Base-by-base conservation (phyloP, 116 monocot genomes). In the Posidonia oceanica region DNA sequence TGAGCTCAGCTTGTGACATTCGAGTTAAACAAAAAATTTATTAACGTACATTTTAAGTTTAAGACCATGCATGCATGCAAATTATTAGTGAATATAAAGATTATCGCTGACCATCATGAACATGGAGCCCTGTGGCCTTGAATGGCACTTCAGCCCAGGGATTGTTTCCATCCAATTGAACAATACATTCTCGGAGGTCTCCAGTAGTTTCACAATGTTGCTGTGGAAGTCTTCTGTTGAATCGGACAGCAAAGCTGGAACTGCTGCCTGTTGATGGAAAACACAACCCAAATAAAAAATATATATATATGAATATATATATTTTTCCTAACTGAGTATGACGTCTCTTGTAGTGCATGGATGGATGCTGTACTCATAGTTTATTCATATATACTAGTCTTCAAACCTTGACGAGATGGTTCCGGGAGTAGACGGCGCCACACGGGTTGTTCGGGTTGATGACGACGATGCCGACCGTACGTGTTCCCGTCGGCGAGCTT, bases 381-480 rank as follows among this genome's bases (percentile, higher is more conserved):
- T 22, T 61, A 20, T 61, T n/a, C 20, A 61, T 22, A 22, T 18
- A 61, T 61, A 29, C n/a, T n/a, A n/a, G n/a, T n/a, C n/a, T n/a
- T n/a, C 37, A 15, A 12, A 87, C 92, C 88, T 87, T 77, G n/a
- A 57, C 69, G 63, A 89, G 89, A 66, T 89, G 94, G 29, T 76
- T 20, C 5, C 77, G n/a, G 23, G 94, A 83, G 77, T 81, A 89
- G 68, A 80, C 89, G 41, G 85, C 86, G 14, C 96, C 96, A 39
- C 92, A 86, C 3, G 96, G 96, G 42, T 97, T 97, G 76, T 89
- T 91, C 39, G 96, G 96, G 64, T 85, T 91, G 78, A 97, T 97
- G 75, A 91, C 66, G 42, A 97, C 91, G n/a, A 87, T 36, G 12
- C 72, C 96, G 39, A 76, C 71, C n/a, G n/a, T n/a, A n/a, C 2